phyloP scores from a whole-genome alignment of 768 basidiomycete species.

The Boletellus sp. region DNA sequence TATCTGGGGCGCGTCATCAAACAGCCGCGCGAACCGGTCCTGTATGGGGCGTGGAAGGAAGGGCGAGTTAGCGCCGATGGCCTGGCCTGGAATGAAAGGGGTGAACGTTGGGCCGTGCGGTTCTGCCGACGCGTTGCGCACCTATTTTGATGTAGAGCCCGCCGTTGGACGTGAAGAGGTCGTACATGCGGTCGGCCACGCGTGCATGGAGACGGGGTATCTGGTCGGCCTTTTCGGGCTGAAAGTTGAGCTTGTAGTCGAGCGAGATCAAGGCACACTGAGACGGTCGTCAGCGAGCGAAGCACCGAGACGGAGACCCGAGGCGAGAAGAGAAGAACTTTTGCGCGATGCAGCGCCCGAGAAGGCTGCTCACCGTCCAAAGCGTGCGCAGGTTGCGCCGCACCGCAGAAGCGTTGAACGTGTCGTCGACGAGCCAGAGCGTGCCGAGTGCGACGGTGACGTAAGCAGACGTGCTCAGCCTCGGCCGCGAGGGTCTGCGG shows the following conservation, averaged over 20 bases:
- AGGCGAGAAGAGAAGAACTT: no score
- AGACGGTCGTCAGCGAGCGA: neutral
- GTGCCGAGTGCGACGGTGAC: slow-evolving; percentile 26
- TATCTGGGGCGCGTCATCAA: slow-evolving; percentile 87
- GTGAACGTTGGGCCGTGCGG: neutral
- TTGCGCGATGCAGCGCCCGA: no score
- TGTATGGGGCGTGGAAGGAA: slow-evolving; percentile 82
- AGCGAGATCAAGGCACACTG: slow-evolving; percentile 68
- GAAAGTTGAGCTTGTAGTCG: slow-evolving; percentile 90
- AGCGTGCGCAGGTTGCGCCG: slow-evolving; percentile 46
- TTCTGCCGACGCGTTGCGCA: slow-evolving; percentile 16
- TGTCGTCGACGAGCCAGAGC: slow-evolving; percentile 38
- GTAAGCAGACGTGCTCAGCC: slow-evolving; percentile 15
- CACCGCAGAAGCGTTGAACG: slow-evolving; percentile 48
- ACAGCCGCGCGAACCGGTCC: slow-evolving; percentile 74
- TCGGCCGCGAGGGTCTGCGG: no score
- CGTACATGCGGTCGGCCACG: slow-evolving; percentile 72
- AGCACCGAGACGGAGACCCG: neutral
- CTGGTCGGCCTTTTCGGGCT: slow-evolving; percentile 58
- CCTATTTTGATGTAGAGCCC: slow-evolving; percentile 86
- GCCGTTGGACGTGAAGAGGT: slow-evolving; percentile 77
- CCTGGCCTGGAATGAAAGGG: slow-evolving; percentile 47
- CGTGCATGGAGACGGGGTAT: slow-evolving; percentile 84
- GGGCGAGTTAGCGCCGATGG: slow-evolving; percentile 81
- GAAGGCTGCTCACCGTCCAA: slow-evolving; percentile 47